Evolutionary conservation across 441 rosid genomes (phyloP).

Genomic region (Adansonia gregorii): DNA sequence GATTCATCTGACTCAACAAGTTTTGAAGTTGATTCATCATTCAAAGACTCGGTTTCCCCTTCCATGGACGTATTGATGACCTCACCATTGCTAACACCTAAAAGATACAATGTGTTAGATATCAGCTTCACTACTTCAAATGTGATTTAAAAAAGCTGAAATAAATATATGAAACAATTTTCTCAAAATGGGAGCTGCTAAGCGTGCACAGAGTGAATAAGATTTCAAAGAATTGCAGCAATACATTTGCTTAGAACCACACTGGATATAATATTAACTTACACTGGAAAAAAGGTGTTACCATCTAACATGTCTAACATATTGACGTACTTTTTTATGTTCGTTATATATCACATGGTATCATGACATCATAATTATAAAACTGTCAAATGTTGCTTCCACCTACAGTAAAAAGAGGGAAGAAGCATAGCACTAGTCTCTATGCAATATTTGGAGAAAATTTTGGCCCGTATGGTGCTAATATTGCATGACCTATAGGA

Average conservation of each 20-base stretch:
- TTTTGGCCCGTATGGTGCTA: neutral
- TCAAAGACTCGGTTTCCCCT: conserved; percentile 31
- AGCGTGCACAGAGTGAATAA: neutral
- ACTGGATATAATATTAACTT: neutral
- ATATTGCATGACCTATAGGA: neutral
- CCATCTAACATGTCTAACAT: neutral
- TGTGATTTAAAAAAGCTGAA: neutral
- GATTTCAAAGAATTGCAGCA: neutral
- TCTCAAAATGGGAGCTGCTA: conserved; percentile 4
- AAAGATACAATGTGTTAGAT: conserved; percentile 20
- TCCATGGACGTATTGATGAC: conserved; percentile 50
- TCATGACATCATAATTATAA: neutral
- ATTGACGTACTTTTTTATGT: neutral
- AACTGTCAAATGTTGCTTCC: neutral
- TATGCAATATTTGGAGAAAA: neutral
- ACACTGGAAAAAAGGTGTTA: neutral
- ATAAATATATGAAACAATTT: neutral
- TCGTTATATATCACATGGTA: neutral
- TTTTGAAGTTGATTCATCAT: conserved; percentile 35
- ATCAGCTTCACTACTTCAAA: neutral
- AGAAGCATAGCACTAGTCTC: neutral
- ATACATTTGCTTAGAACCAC: neutral
- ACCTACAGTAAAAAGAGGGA: neutral
- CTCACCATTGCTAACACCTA: conserved; percentile 56
- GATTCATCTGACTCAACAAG: conserved; percentile 38